Evolutionary conservation across 2,329 filamentous ascomycete genomes (phyloP).

Genomic region (Myriosclerotinia curreyana): DNA sequence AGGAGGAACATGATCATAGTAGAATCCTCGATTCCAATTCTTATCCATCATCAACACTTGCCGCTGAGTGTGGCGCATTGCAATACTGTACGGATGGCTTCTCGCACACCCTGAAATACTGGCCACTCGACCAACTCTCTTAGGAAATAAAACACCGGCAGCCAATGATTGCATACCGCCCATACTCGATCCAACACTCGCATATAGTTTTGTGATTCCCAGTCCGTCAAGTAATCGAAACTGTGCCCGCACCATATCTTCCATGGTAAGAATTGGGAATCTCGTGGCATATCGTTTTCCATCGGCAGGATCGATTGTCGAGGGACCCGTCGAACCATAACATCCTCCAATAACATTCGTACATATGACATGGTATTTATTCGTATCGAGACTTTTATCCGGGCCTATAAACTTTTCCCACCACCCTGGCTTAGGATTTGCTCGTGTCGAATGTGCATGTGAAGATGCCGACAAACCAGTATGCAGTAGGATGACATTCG

Average conservation of each 20-base stretch:
- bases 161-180: conserved; percentile 97
- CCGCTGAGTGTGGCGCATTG: conserved; percentile 95
- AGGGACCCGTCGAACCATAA: conserved; percentile 91
- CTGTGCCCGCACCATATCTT: conserved; percentile 97
- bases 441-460: conserved; percentile 87
- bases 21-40: conserved; percentile 93
- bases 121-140: conserved; percentile 76
- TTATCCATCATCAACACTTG: conserved; percentile 99
- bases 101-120: conserved; percentile 91
- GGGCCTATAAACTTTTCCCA: conserved; percentile 99
- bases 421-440: conserved; percentile 88
- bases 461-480: conserved; percentile 96
- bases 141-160: conserved; percentile 77
- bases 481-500: conserved; percentile 87
- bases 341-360: conserved; percentile 96
- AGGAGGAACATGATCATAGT: conserved; percentile 83
- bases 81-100: conserved; percentile 96
- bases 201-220: conserved; percentile 75
- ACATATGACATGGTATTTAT: conserved; percentile 91
- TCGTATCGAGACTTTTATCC: conserved; percentile 77
- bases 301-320: conserved; percentile 79
- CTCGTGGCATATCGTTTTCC: conserved; percentile 86
- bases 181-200: conserved; percentile 95
- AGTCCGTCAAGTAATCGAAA: conserved; percentile 82
- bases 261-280: conserved; percentile 92